Conservation (phyloP, 768 basidiomycete species). For the Tylopilus vinaceipallidus region DNA sequence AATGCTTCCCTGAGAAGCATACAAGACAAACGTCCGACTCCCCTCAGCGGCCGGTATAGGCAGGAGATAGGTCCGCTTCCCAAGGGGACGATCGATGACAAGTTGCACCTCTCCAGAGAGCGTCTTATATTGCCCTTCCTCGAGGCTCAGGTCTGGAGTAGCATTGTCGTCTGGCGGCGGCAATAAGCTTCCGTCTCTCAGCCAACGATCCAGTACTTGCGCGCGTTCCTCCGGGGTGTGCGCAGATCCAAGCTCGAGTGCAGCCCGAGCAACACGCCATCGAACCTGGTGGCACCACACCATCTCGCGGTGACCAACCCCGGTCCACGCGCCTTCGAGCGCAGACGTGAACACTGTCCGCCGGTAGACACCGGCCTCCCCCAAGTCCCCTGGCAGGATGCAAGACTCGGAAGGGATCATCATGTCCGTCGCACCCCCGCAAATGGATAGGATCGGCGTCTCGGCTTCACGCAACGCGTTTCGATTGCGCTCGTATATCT, state of each 20-base stretch:
- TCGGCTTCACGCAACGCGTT: conserved; percentile 39
- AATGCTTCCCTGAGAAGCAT: conserved; percentile 62
- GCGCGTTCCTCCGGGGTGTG: conserved; percentile 27
- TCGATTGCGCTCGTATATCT: conserved; percentile 57
- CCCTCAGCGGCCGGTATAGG: conserved; percentile 30
- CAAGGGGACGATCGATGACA: conserved; percentile 41
- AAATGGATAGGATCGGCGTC: conserved; percentile 80
- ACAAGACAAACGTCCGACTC: conserved; percentile 44
- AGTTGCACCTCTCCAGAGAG: conserved; percentile 41
- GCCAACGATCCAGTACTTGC: conserved; percentile 57
- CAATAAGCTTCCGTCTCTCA: conserved; percentile 57
- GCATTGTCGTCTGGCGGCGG: conserved; percentile 30
- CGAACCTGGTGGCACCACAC: conserved; percentile 99
- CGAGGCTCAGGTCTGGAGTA: conserved; percentile 9
- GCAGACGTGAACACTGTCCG: conserved; percentile 81
- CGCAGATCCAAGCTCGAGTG: conserved; percentile 59
- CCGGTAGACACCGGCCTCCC: conserved; percentile 36
- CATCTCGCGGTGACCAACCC: conserved; percentile 93
- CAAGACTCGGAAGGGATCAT: conserved; percentile 93
- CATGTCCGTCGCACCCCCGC: conserved; percentile 89
- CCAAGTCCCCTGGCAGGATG: conserved; percentile 42
- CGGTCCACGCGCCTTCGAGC: conserved; percentile 91
- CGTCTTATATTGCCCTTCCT: conserved; percentile 30
- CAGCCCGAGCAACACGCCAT: conserved; percentile 79
- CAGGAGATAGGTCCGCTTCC: conserved; percentile 48